Percentiles rank a stretch among this genome's conserved stretches.
These are phyloP conservation scores for Fulvia fulva DNA, from an alignment of 2,329 filamentous ascomycete species.

Conservation along the genomic window DNA sequence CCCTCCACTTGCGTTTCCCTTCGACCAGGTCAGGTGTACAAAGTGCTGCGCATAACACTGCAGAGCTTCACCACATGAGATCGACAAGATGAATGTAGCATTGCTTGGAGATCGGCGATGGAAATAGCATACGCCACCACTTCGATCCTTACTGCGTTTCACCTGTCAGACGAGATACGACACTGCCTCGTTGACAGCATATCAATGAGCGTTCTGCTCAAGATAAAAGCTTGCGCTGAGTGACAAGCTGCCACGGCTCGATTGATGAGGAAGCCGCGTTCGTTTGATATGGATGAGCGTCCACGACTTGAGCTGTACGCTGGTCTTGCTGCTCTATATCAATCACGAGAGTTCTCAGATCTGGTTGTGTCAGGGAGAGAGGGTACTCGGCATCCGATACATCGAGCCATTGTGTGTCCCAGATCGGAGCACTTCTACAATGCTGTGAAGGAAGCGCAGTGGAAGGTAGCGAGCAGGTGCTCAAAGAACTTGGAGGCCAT, in stretches of 20 bases:
- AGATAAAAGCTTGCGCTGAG: not conserved
- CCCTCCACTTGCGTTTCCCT: no score
- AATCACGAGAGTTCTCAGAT: conserved; percentile 23
- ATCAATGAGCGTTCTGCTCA: not conserved
- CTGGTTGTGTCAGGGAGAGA: conserved; percentile 18
- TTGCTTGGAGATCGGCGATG: not conserved
- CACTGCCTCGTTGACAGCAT: not conserved
- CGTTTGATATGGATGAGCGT: conserved; percentile 16
- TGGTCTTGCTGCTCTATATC: conserved; percentile 19
- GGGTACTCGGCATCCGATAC: conserved; percentile 18
- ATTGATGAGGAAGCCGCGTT: not conserved
- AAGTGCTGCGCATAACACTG: no score
- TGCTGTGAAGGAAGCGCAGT: conserved; percentile 18
- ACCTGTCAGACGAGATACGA: not conserved
- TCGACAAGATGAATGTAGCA: no score
- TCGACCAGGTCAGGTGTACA: no score
- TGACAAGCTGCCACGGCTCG: not conserved
- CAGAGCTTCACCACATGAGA: no score
- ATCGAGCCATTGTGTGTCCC: conserved; percentile 25
- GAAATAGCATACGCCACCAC: not conserved
- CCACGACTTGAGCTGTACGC: conserved; percentile 16
- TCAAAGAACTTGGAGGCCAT: not conserved
- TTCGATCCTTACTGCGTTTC: not conserved
- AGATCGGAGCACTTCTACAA: conserved; percentile 20
- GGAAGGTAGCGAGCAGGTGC: conserved; percentile 13